Evolutionary conservation across 192 early-diverging fungal species (phyloP), one percentile per base, ranked within the genome.

Genomic region (Helicostylum pulchrum): DNA sequence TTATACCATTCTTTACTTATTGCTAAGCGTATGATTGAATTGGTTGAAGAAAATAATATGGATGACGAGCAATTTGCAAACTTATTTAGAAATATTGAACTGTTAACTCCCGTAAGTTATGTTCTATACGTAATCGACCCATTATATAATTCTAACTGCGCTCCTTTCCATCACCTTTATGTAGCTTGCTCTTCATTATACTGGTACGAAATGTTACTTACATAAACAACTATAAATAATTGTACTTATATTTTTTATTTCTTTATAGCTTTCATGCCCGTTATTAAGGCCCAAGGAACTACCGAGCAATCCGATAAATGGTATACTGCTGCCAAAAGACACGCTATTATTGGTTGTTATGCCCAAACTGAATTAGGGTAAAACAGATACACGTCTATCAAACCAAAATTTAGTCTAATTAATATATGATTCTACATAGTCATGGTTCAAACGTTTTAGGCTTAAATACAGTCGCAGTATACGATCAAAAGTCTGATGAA

Each of bases 351-450:
- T 47, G 90, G 90, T 26, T 92, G 88, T 70, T 94, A 92, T 59
- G 89, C 92, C n/a, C 90, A 92, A 64, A 94, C 90, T 7, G 90
- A 94, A 70, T 79, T 92, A 21, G 88, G 90, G 20, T 77, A 76
- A n/a, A 36, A 66, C 61, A 26, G 2, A 26, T 10, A 12, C 3
- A 34, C 83, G 83, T 74, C 80, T 39, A 83, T 81, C 68, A 82
- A 84, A 34, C 74, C 80, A n/a, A 84, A 83, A 61, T 83, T 84
- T 2, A 83, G 80, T 60, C 77, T 85, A 17, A 32, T 36, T 19
- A 30, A 30, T 14, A 11, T 31, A 48, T 17, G 26, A 19, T 34
- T 17, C 23, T 53, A 42, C 11, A 20, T 69, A 69, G 68, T 36
- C 80, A 86, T 56, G 84, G 84, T n/a, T 84, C 82, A 4, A 94